Evolutionary conservation across 1,284 basidiomycete species (phyloP).

Genomic region (Schizopora paradoxa): DNA sequence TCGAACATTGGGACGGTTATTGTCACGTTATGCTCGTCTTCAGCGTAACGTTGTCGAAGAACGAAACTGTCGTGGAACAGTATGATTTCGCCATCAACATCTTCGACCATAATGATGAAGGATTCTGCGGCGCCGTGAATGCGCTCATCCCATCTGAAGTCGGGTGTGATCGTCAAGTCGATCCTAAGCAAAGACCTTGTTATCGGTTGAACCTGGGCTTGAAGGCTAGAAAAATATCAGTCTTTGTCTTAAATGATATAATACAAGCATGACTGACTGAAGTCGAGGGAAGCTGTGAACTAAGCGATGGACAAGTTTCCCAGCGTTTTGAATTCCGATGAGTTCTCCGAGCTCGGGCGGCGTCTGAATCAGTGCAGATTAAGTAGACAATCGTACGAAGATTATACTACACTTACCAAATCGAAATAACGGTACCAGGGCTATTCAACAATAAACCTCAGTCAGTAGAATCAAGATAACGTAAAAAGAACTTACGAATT

Average conservation of each 20-base stretch:
- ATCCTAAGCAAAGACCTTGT: slow-evolving; percentile 85
- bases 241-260: slow-evolving; percentile 1
- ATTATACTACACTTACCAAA: slow-evolving; percentile 41
- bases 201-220: slow-evolving; percentile 92
- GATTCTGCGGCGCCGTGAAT: slow-evolving; percentile 85
- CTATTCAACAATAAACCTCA: slow-evolving; percentile 32
- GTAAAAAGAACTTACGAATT: slow-evolving; percentile 51
- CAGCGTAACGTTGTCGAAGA: slow-evolving; percentile 85
- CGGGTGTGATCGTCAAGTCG: slow-evolving; percentile 88
- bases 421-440: slow-evolving; percentile 98
- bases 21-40: slow-evolving; percentile 91
- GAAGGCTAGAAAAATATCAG: slow-evolving; percentile 47
- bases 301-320: slow-evolving; percentile 87
- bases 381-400: slow-evolving; percentile 3
- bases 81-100: slow-evolving; percentile 94
- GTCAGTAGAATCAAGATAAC: slow-evolving; percentile 3
- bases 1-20: slow-evolving; percentile 96
- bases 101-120: slow-evolving; percentile 93
- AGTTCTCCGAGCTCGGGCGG: slow-evolving; percentile 91
- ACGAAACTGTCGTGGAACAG: slow-evolving; percentile 94
- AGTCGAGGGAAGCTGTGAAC: slow-evolving; percentile 97
- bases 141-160: slow-evolving; percentile 97
- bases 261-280: slow-evolving; percentile 49
- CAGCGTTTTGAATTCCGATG: slow-evolving; percentile 89
- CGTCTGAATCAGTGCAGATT: slow-evolving; percentile 37